phyloP scores from a whole-genome alignment of 495 filamentous ascomycete genomes.

The Staphylotrichum tortipilum region DNA sequence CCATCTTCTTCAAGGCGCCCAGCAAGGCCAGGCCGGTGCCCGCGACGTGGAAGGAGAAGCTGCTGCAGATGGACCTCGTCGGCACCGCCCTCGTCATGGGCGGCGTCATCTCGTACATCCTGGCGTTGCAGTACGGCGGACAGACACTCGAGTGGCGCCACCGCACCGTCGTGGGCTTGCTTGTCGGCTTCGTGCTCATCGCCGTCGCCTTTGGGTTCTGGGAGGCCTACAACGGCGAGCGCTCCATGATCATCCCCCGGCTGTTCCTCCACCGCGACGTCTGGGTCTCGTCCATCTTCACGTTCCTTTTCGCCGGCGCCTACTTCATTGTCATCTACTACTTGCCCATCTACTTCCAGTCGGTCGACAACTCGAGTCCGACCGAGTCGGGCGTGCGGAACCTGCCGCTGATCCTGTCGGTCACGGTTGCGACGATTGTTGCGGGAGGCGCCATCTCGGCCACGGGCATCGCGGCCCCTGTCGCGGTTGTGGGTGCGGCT shows the following conservation, averaged over 20 bases:
- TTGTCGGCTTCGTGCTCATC: constrained; percentile 50
- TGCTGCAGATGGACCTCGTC: constrained; percentile 53
- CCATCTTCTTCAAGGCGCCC: constrained; percentile 37
- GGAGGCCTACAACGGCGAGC: constrained; percentile 43
- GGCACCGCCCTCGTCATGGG: constrained; percentile 61
- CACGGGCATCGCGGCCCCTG: constrained; percentile 45
- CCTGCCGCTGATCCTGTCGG: constrained; percentile 44
- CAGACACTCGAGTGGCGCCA: constrained; percentile 53
- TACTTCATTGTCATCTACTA: constrained; percentile 48
- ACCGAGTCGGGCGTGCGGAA: constrained; percentile 43
- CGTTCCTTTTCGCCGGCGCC: constrained; percentile 35
- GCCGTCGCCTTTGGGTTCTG: constrained; percentile 43
- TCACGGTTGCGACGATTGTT: constrained; percentile 38
- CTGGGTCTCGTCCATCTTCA: constrained; percentile 27
- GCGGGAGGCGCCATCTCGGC: constrained; percentile 40
- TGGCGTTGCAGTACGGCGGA: constrained; percentile 81
- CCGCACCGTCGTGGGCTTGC: constrained; percentile 57
- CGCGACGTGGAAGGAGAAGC: constrained; percentile 23
- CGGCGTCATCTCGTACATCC: constrained; percentile 56
- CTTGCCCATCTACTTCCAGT: constrained; percentile 58
- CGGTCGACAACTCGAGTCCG: constrained; percentile 36
- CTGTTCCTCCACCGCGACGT: constrained; percentile 39
- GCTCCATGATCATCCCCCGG: constrained; percentile 36
- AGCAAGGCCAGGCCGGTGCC: constrained; percentile 11
- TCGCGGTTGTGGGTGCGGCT: constrained; percentile 41